Evolutionary conservation across 1,284 basidiomycete species (phyloP).

Genomic region (Xanthoconium separans): DNA sequence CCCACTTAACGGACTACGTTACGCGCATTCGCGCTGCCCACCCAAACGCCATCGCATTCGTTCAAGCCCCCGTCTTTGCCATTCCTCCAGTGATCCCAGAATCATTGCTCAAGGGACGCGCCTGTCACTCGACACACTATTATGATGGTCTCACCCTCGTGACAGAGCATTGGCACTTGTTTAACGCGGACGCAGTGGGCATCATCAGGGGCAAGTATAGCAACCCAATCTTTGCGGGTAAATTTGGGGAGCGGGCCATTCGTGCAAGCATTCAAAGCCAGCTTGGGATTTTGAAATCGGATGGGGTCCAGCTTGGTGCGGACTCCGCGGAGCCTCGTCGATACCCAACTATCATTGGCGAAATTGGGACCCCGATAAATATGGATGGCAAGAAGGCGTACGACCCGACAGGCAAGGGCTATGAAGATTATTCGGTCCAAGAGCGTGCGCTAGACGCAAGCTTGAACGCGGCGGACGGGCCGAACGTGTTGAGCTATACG

Average conservation of each 20-base stretch:
- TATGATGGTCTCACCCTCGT: conserved; percentile 91
- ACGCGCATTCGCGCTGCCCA: conserved; percentile 70
- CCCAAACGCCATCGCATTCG: conserved; percentile 85
- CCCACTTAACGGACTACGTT: conserved; percentile 72
- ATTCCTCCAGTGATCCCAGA: conserved; percentile 65
- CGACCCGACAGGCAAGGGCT: conserved; percentile 44
- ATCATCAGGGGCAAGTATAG: conserved; percentile 87
- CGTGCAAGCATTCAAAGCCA: conserved; percentile 84
- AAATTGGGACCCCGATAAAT: conserved; percentile 94
- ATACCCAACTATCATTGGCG: conserved; percentile 94
- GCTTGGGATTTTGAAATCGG: conserved; percentile 75
- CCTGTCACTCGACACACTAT: conserved; percentile 85
- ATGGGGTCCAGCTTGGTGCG: conserved; percentile 56
- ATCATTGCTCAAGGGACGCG: conserved; percentile 66
- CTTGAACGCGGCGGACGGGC: conserved; percentile 86
- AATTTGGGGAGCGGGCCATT: conserved; percentile 80
- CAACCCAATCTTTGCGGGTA: conserved; percentile 65
- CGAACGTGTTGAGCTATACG: conserved; percentile 81
- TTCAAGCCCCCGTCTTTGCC: conserved; percentile 92
- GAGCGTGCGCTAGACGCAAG: conserved; percentile 90
- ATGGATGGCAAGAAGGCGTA: conserved; percentile 85
- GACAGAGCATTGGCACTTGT: conserved; percentile 92
- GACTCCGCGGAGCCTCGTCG: conserved; percentile 20
- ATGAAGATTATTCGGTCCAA: conserved; percentile 81
- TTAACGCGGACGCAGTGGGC: conserved; percentile 95